Evolutionary conservation across 192 early-diverging fungal species (phyloP).

Genomic region (Linnemannia zychae): DNA sequence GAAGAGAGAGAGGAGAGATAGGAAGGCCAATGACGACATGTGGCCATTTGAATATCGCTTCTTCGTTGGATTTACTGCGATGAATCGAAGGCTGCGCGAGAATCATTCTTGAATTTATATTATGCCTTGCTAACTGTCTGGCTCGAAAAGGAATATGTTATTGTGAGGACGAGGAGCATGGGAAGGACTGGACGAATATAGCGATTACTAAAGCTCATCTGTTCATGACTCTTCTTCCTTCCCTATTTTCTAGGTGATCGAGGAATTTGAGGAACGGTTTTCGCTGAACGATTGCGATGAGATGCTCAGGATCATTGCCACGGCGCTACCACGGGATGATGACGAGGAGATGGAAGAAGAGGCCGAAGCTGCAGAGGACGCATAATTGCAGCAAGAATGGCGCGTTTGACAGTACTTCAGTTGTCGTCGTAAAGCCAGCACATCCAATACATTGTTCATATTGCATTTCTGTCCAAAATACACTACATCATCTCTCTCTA

Average conservation of each 20-base stretch:
- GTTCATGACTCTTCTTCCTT: background rate
- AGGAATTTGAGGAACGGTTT: conserved; percentile 81
- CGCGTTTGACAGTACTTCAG: too few species aligned
- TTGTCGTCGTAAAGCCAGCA: too few species aligned
- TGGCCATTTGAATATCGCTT: background rate
- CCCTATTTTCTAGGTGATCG: conserved; percentile 67
- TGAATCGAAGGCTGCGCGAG: background rate
- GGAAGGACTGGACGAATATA: background rate
- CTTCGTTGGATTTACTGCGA: background rate
- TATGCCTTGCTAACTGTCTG: background rate
- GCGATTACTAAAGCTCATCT: background rate
- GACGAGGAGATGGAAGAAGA: conserved; percentile 55
- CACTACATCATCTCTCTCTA: too few species aligned
- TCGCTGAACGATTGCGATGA: conserved; percentile 63
- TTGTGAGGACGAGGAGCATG: too few species aligned
- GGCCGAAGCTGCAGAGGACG: conserved; percentile 46
- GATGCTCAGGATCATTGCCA: conserved; percentile 62
- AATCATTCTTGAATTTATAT: background rate
- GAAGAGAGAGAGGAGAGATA: background rate
- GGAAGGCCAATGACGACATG: background rate
- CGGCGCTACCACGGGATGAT: conserved; percentile 66
- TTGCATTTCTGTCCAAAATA: too few species aligned
- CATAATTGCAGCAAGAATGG: background rate
- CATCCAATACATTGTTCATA: too few species aligned
- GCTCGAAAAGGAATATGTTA: background rate